Percentiles rank a stretch among this genome's conserved stretches.
These are phyloP conservation scores for Lotus japonicus DNA, from an alignment of 306 rosid species.

Conservation along the genomic window DNA sequence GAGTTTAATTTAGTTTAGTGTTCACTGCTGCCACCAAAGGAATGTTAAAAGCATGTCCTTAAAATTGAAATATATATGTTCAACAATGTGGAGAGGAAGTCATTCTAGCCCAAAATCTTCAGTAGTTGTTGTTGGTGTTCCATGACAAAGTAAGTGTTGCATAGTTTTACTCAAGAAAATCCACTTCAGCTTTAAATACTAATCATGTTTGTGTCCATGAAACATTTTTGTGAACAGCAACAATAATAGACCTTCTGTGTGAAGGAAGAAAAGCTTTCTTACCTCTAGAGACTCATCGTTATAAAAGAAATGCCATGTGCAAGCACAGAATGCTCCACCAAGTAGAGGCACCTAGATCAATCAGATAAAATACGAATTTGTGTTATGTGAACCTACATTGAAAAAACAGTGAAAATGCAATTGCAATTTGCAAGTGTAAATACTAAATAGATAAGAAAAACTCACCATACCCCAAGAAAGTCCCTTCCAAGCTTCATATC, in stretches of 20 bases:
- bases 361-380: background rate
- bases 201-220: background rate
- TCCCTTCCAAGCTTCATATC: slow-evolving; percentile 80
- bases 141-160: background rate
- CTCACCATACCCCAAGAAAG: slow-evolving; percentile 97
- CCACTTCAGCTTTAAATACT: background rate
- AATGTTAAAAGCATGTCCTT: background rate
- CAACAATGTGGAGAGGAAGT: background rate
- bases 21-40: background rate
- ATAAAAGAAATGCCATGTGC: slow-evolving; percentile 99
- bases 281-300: slow-evolving; percentile 89
- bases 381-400: background rate
- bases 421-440: background rate
- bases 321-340: slow-evolving; percentile 93
- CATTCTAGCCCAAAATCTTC: background rate
- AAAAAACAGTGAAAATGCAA: background rate
- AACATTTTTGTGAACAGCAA: background rate
- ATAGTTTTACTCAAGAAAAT: background rate
- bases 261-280: background rate
- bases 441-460: background rate
- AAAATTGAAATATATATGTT: background rate
- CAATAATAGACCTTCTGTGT: background rate
- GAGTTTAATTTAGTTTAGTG: too few species aligned
- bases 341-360: slow-evolving; percentile 75
- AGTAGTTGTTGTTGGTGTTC: background rate